phyloP scores from a whole-genome alignment of 108 stramenopile genomes.

The Nannochloropsis granulata region DNA sequence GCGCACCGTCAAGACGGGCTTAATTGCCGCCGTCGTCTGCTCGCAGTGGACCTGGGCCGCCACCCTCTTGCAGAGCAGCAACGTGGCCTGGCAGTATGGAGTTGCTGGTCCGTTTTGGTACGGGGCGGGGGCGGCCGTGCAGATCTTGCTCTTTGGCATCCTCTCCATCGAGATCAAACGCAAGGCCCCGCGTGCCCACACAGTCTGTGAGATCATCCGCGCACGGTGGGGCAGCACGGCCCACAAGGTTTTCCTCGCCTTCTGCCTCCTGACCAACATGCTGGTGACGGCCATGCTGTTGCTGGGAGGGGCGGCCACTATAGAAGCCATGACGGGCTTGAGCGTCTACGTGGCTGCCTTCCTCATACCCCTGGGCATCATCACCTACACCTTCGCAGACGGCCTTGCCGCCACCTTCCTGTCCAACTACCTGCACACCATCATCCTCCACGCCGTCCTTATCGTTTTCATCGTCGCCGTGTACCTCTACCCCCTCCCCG shows the following conservation, averaged over 20 bases:
- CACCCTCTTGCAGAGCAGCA: conserved; percentile 76
- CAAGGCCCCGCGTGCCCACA: conserved; percentile 70
- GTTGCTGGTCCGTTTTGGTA: conserved; percentile 82
- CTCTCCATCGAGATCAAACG: conserved; percentile 77
- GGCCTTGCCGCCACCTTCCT: conserved; percentile 82
- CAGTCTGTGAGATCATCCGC: conserved; percentile 73
- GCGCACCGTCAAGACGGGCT: conserved; percentile 72
- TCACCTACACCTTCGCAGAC: conserved; percentile 71
- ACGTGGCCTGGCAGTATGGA: conserved; percentile 80
- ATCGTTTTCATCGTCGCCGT: conserved; percentile 64
- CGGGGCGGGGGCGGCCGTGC: conserved; percentile 77
- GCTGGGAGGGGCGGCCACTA: conserved; percentile 79
- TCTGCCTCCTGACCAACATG: conserved; percentile 59
- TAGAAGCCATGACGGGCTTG: conserved; percentile 70
- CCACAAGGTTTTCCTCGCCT: conserved; percentile 76
- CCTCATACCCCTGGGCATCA: conserved; percentile 79
- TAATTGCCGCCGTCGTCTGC: conserved; percentile 73
- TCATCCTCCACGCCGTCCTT: conserved; percentile 59
- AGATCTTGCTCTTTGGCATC: conserved; percentile 77
- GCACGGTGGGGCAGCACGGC: conserved; percentile 72
- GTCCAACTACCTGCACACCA: conserved; percentile 63
- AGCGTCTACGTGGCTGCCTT: conserved; percentile 59
- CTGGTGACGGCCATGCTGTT: conserved; percentile 82
- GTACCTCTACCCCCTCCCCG: conserved; percentile 51
- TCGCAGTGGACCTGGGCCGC: conserved; percentile 89